Evolutionary conservation across 2,329 filamentous ascomycete genomes (phyloP).

Genomic region (Endocalyx cinctus): DNA sequence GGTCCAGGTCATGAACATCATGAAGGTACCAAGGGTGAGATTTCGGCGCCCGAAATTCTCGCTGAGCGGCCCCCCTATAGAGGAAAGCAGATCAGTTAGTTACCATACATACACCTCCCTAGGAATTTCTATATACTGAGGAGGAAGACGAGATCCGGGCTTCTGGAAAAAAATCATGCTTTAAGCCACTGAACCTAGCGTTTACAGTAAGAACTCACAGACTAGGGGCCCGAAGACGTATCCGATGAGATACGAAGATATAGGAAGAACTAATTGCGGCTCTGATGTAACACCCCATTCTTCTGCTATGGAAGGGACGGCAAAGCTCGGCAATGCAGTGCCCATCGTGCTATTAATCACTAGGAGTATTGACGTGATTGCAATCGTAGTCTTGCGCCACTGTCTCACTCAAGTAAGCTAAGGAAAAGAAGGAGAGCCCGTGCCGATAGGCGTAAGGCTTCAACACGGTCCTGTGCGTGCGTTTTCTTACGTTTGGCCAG

Average conservation of each 20-base stretch:
- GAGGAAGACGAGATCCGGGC: background rate
- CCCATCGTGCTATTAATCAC: conserved; percentile 67
- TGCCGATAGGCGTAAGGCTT: background rate
- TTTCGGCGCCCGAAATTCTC: conserved; percentile 58
- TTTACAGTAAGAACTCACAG: conserved; percentile 17
- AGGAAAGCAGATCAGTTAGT: conserved; percentile 37
- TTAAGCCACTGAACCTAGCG: too few species aligned
- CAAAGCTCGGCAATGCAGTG: conserved; percentile 60
- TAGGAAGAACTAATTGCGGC: conserved; percentile 47
- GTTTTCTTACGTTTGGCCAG: conserved; percentile 38
- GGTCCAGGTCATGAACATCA: conserved; percentile 45
- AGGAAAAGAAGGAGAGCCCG: conserved; percentile 3
- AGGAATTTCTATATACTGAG: background rate
- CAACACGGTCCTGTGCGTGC: background rate
- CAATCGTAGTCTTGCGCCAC: conserved; percentile 49
- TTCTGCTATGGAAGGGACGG: conserved; percentile 50
- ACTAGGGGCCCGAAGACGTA: conserved; percentile 50
- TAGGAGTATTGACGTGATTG: conserved; percentile 51
- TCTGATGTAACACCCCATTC: conserved; percentile 52
- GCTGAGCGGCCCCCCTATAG: conserved; percentile 59
- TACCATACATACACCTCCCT: background rate
- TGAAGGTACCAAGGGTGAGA: conserved; percentile 41
- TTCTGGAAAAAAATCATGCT: background rate
- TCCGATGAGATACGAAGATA: conserved; percentile 60
- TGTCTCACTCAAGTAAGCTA: conserved; percentile 26